A percentile compares a stretch with the other conserved stretches of the same genome.
Conservation (phyloP, 73 alveolate species). For the Chromera velia region DNA sequence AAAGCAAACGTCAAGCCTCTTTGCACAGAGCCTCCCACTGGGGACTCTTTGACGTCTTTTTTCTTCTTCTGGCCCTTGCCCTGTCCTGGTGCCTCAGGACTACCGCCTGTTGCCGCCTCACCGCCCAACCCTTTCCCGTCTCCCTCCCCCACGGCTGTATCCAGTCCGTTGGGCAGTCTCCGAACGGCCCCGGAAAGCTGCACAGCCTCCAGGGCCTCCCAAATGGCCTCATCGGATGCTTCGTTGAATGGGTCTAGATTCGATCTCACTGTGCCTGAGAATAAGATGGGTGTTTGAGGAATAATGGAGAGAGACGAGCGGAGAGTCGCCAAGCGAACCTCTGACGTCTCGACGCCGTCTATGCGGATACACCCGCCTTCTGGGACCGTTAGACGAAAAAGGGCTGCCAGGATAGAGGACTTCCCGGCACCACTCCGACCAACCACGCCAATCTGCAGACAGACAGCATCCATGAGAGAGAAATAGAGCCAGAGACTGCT, state of each 20-base stretch:
- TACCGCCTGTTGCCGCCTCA: too few species aligned
- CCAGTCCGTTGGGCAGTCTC: too few species aligned
- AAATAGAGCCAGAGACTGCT: too few species aligned
- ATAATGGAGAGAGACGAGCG: constrained; percentile 49
- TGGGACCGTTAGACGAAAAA: constrained; percentile 48
- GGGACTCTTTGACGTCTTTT: too few species aligned
- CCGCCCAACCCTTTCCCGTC: too few species aligned
- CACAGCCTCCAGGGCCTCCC: constrained; percentile 50
- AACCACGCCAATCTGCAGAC: constrained; percentile 48
- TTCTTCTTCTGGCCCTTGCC: too few species aligned
- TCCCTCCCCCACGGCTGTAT: too few species aligned
- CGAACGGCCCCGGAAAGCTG: constrained; percentile 12
- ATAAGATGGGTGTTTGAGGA: constrained; percentile 54
- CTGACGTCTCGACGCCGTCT: constrained; percentile 38
- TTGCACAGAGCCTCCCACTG: too few species aligned
- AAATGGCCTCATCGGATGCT: constrained; percentile 5
- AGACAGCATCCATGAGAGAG: too few species aligned
- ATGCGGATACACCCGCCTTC: constrained; percentile 23
- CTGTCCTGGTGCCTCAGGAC: too few species aligned
- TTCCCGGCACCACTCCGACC: constrained; percentile 55
- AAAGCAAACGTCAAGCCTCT: too few species aligned
- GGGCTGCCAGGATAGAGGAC: constrained; percentile 26
- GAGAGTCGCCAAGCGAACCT: constrained; percentile 44
- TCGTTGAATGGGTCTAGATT: constrained; percentile 24
- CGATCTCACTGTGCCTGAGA: constrained; percentile 53